A percentile compares a stretch with the other conserved stretches of the same genome.
These are phyloP conservation scores for Zopfia rhizophila DNA, from an alignment of 2,329 filamentous ascomycete genomes.

Conservation along the genomic window DNA sequence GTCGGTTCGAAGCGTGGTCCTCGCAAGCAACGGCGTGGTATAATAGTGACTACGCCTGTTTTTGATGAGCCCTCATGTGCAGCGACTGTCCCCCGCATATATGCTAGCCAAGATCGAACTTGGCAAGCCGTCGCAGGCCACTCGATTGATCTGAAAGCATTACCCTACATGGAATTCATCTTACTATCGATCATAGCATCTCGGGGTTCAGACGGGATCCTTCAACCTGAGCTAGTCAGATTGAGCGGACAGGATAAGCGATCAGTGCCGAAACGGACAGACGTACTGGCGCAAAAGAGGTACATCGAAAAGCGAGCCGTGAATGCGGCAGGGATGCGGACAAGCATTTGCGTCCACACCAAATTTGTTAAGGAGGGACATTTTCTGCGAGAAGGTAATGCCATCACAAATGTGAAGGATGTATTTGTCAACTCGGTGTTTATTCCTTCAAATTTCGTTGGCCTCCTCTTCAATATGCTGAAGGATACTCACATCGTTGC, in stretches of 20 bases:
- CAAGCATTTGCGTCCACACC: conserved; percentile 66
- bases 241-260: conserved; percentile 72
- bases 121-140: conserved; percentile 72
- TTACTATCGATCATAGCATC: conserved; percentile 69
- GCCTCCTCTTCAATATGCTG: conserved; percentile 60
- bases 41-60: conserved; percentile 20
- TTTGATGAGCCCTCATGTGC: conserved; percentile 39
- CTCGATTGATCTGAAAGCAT: conserved; percentile 63
- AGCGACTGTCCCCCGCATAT: conserved; percentile 42
- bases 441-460: conserved; percentile 61
- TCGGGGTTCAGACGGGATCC: conserved; percentile 63
- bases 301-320: conserved; percentile 67
- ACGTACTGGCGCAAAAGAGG: conserved; percentile 65
- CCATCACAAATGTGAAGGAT: conserved; percentile 38
- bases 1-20: conserved; percentile 9
- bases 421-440: conserved; percentile 53
- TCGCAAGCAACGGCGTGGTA: conserved; percentile 23
- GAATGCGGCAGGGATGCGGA: conserved; percentile 58
- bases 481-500: conserved; percentile 63
- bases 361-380: conserved; percentile 57
- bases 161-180: conserved; percentile 65
- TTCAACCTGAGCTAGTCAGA: conserved; percentile 65
- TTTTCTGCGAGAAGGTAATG: conserved; percentile 33
- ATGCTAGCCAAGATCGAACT: conserved; percentile 64
- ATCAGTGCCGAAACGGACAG: conserved; percentile 70